These are phyloP conservation scores for Nicotiana benthamiana DNA, from an alignment of 257 asterid genomes.

Conservation along the genomic window DNA sequence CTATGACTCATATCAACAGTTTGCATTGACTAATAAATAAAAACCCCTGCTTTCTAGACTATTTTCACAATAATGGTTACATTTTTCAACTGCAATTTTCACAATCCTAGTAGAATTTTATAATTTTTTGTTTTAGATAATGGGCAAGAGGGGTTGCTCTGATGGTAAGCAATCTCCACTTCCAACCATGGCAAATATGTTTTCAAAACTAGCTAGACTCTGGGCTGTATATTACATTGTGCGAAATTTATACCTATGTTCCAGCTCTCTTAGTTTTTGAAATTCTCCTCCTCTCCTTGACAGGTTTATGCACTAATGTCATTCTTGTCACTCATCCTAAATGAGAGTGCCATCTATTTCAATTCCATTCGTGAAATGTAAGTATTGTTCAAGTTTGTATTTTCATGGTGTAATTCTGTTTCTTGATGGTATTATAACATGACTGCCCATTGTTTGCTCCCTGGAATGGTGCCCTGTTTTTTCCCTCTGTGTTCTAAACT, in stretches of 20 bases:
- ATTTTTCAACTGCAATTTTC: not conserved
- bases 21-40: not conserved
- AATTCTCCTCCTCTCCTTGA: conserved; percentile 10
- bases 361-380: conserved; percentile 89
- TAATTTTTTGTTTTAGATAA: not conserved
- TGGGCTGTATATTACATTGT: not conserved
- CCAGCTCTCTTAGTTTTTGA: conserved; percentile 2
- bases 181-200: not conserved
- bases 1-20: not conserved
- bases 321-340: conserved; percentile 73
- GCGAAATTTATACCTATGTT: not conserved
- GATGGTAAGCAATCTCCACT: too few species aligned
- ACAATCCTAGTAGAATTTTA: not conserved
- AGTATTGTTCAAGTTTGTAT: conserved; percentile 25
- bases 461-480: not conserved
- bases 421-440: not conserved
- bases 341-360: conserved; percentile 73
- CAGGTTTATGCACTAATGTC: conserved; percentile 97
- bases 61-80: not conserved
- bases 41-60: not conserved
- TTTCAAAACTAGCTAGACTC: not conserved
- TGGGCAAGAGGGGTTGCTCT: too few species aligned
- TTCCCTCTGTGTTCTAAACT: not conserved
- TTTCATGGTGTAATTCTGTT: not conserved
- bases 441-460: not conserved